phyloP scores from a whole-genome alignment of 257 asterid genomes.

The Gentiana straminea region DNA sequence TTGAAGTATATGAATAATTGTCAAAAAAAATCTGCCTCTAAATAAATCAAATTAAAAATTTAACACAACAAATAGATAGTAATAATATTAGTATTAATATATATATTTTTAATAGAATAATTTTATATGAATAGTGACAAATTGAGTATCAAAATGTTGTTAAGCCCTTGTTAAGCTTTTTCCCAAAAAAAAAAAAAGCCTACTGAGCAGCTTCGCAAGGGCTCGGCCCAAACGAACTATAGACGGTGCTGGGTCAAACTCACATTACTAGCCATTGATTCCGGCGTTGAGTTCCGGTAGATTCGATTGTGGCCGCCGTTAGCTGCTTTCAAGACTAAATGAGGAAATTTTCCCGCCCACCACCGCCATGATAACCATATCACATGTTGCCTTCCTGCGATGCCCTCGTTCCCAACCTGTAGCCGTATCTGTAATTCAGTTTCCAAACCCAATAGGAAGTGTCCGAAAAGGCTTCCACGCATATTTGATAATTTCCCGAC shows the following conservation, averaged over 20 bases:
- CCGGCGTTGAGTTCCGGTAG: constrained; percentile 22
- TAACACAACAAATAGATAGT: too few species aligned
- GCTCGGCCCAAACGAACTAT: too few species aligned
- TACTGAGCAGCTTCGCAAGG: too few species aligned
- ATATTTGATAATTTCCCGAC: constrained; percentile 23
- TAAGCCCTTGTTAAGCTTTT: too few species aligned
- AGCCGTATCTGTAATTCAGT: constrained; percentile 9
- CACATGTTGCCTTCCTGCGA: constrained; percentile 49
- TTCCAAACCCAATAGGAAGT: constrained; percentile 6
- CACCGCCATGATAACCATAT: constrained; percentile 7
- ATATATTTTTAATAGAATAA: too few species aligned
- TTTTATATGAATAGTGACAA: too few species aligned
- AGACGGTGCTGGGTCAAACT: background rate
- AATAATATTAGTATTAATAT: too few species aligned
- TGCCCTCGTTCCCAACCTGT: constrained; percentile 24
- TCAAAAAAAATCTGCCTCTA: too few species aligned
- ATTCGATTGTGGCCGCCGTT: constrained; percentile 17
- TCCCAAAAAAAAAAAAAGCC: too few species aligned
- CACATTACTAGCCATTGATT: background rate
- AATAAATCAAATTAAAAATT: too few species aligned
- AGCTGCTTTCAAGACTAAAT: constrained; percentile 22
- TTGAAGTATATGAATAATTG: too few species aligned
- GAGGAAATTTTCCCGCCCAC: constrained; percentile 15
- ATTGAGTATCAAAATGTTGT: too few species aligned
- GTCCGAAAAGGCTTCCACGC: constrained; percentile 26